These are phyloP conservation scores for Chlorella sorokiniana DNA, from an alignment of 139 green algal genomes.

Conservation along the genomic window DNA sequence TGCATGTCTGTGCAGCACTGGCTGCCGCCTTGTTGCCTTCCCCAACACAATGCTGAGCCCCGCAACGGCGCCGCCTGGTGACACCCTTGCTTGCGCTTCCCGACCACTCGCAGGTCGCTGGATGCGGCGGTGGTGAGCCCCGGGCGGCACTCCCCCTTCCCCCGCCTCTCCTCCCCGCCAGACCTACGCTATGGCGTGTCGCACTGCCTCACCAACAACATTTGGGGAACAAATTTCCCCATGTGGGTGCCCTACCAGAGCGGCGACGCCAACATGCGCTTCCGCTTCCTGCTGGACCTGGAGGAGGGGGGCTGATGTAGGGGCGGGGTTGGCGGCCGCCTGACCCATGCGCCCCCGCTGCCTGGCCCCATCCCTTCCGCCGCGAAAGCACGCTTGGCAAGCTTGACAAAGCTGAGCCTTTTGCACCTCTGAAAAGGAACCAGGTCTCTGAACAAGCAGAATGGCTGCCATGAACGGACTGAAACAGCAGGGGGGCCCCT, in stretches of 20 bases:
- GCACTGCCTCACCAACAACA: slow-evolving; percentile 55
- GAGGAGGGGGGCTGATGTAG: background rate
- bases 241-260: slow-evolving; percentile 52
- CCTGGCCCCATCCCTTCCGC: too few relatives aligned
- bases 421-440: too few relatives aligned
- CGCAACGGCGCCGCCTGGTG: background rate
- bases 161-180: slow-evolving; percentile 21
- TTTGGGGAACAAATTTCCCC: slow-evolving; percentile 58
- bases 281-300: slow-evolving; percentile 54
- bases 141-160: slow-evolving; percentile 49
- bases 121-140: slow-evolving; percentile 59
- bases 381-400: too few relatives aligned
- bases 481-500: too few relatives aligned
- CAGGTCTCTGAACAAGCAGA: too few relatives aligned
- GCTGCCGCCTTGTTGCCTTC: background rate
- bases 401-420: too few relatives aligned
- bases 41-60: too few relatives aligned
- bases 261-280: slow-evolving; percentile 49
- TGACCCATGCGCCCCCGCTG: too few relatives aligned
- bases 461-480: too few relatives aligned
- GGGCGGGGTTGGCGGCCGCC: background rate
- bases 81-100: background rate
- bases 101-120: slow-evolving; percentile 36
- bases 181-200: slow-evolving; percentile 55
- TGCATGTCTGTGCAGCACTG: background rate